These are phyloP conservation scores for Sparassis latifolia DNA, from an alignment of 1,284 basidiomycete species.

Conservation along the genomic window DNA sequence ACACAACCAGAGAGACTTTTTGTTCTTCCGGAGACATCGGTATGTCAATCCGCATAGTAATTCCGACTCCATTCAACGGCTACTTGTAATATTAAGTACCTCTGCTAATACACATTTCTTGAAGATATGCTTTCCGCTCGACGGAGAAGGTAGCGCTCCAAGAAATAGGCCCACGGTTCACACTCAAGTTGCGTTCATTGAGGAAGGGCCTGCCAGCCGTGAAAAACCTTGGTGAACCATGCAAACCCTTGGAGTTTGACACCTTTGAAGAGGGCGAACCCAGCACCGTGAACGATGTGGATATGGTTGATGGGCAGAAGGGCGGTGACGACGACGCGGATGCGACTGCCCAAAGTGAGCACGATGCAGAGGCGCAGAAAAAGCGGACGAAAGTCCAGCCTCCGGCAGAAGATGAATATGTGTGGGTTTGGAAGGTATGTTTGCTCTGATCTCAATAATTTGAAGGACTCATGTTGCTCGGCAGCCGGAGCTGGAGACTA, in stretches of 20 bases:
- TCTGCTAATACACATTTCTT: too few species aligned
- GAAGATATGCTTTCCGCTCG: slow-evolving; percentile 88
- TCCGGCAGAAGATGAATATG: slow-evolving; percentile 61
- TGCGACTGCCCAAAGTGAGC: not conserved
- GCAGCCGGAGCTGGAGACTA: slow-evolving; percentile 74
- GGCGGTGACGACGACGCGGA: slow-evolving; percentile 3
- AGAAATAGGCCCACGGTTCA: slow-evolving; percentile 98
- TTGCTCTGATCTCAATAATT: not conserved
- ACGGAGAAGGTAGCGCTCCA: slow-evolving; percentile 90
- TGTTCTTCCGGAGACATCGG: slow-evolving; percentile 96
- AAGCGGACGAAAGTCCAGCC: slow-evolving; percentile 28
- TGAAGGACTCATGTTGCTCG: slow-evolving; percentile 1
- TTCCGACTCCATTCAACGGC: too few species aligned
- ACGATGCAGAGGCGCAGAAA: slow-evolving; percentile 3
- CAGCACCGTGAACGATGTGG: slow-evolving; percentile 19
- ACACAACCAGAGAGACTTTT: slow-evolving; percentile 96
- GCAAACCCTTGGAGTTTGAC: slow-evolving; percentile 59
- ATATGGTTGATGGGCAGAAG: slow-evolving; percentile 6
- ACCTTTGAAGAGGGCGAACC: slow-evolving; percentile 35
- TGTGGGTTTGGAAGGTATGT: slow-evolving; percentile 77
- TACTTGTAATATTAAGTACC: too few species aligned
- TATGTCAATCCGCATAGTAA: slow-evolving; percentile 25
- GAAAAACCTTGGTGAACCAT: slow-evolving; percentile 53
- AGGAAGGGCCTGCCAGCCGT: slow-evolving; percentile 86
- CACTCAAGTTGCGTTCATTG: slow-evolving; percentile 87